Evolutionary conservation across 352 stramenopile species (phyloP), one percentile per base, ranked within the genome.

Genomic region (Globisporangium cylindrosporum): DNA sequence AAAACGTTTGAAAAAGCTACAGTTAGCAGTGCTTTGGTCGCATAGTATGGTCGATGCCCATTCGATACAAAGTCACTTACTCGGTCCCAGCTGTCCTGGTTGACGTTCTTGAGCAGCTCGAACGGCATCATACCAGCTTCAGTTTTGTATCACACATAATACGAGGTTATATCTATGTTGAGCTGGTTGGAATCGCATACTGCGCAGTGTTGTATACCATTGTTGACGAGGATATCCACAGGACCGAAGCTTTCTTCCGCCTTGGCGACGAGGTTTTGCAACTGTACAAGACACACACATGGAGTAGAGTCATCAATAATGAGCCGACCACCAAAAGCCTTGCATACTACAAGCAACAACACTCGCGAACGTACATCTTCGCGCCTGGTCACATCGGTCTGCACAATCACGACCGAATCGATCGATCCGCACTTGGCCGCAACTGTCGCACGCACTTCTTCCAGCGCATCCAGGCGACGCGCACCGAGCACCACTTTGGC

Each of bases 51-150:
- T 8, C 29, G 22, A 6, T 18, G 32, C 22, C 12, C 38, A 46
- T 46, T 15, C 38, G 12, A 46, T 64, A 4, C 38, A 59, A 36
- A 48, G 7, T 62, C 25, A 25, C 60, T 54, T 58, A 70, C 65
- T 1, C 75, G 77, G 59, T 98, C 86, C 92, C 94, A 98, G 69
- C 95, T 92, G 75, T 98, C 92, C 76, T 95, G 84, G 63, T 95
- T 87, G 22, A 88, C 77, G 73, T 97, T 96, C 73, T 94, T 86
- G 75, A 98, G 82, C 53, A 94, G 75, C 34, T 95, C 94, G 69
- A 97, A 97, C 51, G 94, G 94, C 94, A 98, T 98, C 57, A 98
- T 89, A 18, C 93, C 93, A 59, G 93, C 91, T 90, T 61, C 32
- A 34, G 29, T 48, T 29, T 27, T 6, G 69, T 0, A 41, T 38